phyloP scores from a whole-genome alignment of 129 eudicot species.

The Deinandra increscens region DNA sequence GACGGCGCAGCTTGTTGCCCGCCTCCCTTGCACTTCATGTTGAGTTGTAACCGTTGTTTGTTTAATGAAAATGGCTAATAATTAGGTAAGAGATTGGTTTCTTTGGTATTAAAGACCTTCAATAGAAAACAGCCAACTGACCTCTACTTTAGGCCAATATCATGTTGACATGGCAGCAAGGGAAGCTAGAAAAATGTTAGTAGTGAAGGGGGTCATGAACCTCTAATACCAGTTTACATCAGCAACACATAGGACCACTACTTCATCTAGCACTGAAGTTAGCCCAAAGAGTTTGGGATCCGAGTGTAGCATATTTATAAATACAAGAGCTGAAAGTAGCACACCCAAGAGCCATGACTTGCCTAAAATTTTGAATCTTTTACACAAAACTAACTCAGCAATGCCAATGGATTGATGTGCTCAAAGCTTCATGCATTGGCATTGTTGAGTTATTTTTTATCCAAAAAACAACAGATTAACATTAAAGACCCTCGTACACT shows the following conservation, averaged over 20 bases:
- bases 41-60: too few relatives aligned
- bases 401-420: conserved; percentile 59
- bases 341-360: conserved; percentile 35
- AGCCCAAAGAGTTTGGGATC: conserved; percentile 42
- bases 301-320: conserved; percentile 28
- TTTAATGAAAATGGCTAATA: too few relatives aligned
- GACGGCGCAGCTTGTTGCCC: too few relatives aligned
- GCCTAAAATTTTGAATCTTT: conserved; percentile 45
- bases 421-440: conserved; percentile 48
- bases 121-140: conserved; percentile 83
- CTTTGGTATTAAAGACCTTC: conserved; percentile 50
- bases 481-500: too few relatives aligned
- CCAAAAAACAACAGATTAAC: too few relatives aligned
- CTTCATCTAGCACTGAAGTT: conserved; percentile 33
- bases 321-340: conserved; percentile 27
- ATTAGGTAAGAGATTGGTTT: conserved; percentile 55
- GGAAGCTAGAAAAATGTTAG: conserved; percentile 85
- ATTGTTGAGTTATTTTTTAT: too few relatives aligned
- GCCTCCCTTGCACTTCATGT: too few relatives aligned
- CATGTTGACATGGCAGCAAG: conserved; percentile 39
- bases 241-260: conserved; percentile 41
- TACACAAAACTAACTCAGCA: conserved; percentile 42
- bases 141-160: conserved; percentile 69
- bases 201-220: conserved; percentile 88
- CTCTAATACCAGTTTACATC: conserved; percentile 59